Percentiles rank a stretch among this genome's conserved stretches.
These are phyloP conservation scores for Corrigiola litoralis DNA, from an alignment of 179 eudicot species.

Conservation along the genomic window DNA sequence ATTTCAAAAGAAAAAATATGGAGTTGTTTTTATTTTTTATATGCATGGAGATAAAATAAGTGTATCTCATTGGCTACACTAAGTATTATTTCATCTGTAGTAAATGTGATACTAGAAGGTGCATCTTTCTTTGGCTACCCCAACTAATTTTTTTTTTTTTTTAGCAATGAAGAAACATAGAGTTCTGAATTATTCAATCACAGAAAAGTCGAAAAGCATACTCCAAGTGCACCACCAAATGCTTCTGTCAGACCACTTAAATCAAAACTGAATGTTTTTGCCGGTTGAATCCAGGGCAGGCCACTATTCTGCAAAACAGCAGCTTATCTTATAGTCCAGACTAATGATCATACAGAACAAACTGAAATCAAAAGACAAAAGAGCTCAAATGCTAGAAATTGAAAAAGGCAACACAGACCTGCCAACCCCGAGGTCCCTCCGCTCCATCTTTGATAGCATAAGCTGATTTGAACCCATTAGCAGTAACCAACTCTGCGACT, in stretches of 20 bases:
- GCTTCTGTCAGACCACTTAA: slow-evolving; percentile 55
- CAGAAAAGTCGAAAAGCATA: slow-evolving; percentile 30
- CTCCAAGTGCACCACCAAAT: slow-evolving; percentile 45
- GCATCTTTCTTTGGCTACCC: background rate
- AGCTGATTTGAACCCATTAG: slow-evolving; percentile 90
- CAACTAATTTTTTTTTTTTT: background rate
- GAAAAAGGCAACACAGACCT: slow-evolving; percentile 37
- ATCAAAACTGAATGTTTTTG: slow-evolving; percentile 60
- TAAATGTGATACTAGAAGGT: background rate
- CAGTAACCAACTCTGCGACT: slow-evolving; percentile 86
- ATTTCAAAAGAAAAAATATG: background rate
- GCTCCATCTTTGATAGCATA: slow-evolving; percentile 97
- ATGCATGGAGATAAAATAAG: no score
- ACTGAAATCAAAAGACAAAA: background rate
- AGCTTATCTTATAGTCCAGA: slow-evolving; percentile 13
- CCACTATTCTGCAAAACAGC: slow-evolving; percentile 79
- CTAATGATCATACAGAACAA: background rate
- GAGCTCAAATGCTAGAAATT: background rate
- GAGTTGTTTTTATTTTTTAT: background rate
- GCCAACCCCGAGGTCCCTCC: slow-evolving; percentile 95
- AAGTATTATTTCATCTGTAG: no score
- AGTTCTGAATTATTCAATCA: background rate
- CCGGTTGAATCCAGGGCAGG: slow-evolving; percentile 82
- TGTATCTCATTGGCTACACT: background rate
- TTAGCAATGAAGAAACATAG: background rate